A percentile compares a stretch with the other conserved stretches of the same genome.
Conservation (phyloP, 2,329 filamentous ascomycete species). For the Trichothecium roseum region DNA sequence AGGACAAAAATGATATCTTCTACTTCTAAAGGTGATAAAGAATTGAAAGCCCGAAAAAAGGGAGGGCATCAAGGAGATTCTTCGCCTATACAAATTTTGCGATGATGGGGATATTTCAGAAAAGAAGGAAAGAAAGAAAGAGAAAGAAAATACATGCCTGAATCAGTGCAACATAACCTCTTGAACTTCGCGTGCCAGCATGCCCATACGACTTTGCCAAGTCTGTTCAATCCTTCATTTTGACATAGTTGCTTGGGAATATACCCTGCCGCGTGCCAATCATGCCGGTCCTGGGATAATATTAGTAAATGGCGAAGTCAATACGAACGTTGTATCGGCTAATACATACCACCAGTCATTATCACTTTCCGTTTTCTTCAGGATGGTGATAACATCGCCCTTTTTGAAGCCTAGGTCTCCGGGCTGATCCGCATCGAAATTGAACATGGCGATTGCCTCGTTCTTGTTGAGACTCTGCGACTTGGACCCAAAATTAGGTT, state of each 20-base stretch:
- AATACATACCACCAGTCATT: conserved; percentile 81
- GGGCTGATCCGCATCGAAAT: conserved; percentile 87
- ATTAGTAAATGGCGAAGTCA: conserved; percentile 1
- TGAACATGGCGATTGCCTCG: conserved; percentile 84
- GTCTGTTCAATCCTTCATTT: conserved; percentile 43
- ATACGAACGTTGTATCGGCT: no score
- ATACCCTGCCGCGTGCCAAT: conserved; percentile 80
- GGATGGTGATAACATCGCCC: conserved; percentile 87
- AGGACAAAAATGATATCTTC: no score
- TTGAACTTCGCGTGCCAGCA: not conserved
- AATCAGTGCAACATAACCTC: not conserved
- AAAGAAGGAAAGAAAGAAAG: not conserved
- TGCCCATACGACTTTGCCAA: not conserved
- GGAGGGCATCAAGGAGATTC: no score
- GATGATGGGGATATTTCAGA: not conserved
- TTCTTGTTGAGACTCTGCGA: conserved; percentile 51
- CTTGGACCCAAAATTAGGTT: conserved; percentile 67
- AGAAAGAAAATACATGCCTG: not conserved
- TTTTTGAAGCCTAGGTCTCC: conserved; percentile 95
- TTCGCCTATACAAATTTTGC: not conserved
- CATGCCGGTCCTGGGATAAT: conserved; percentile 63
- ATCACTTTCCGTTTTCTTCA: conserved; percentile 88
- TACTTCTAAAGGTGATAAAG: no score
- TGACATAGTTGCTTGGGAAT: conserved; percentile 77
- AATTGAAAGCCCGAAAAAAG: no score